Evolutionary conservation across 768 basidiomycete species (phyloP).

Genomic region (Boletus reticulatus): DNA sequence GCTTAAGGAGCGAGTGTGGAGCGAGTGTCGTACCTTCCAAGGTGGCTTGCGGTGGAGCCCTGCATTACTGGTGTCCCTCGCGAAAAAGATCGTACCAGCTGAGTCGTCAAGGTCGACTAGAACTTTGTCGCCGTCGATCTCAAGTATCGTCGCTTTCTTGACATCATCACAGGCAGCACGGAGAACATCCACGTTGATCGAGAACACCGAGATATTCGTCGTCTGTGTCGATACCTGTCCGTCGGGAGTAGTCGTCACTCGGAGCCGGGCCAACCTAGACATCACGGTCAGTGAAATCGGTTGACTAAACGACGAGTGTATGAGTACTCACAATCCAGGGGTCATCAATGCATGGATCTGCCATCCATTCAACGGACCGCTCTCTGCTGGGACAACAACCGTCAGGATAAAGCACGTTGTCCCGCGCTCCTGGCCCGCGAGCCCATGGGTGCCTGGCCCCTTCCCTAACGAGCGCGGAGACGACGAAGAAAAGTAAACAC

Average conservation of each 20-base stretch:
- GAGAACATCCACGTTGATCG: constrained; percentile 9
- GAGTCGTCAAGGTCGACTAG: neutral
- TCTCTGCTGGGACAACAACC: constrained; percentile 64
- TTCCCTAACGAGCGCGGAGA: neutral
- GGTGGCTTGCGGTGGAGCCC: neutral
- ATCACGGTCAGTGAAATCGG: neutral
- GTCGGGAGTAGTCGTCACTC: constrained; percentile 4
- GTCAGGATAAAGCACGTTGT: constrained; percentile 62
- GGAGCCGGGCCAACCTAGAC: constrained; percentile 21
- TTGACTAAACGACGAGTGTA: neutral
- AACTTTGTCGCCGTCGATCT: constrained; percentile 13
- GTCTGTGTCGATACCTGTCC: constrained; percentile 16
- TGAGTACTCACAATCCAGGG: constrained; percentile 63
- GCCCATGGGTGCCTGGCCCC: neutral
- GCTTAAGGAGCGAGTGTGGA: neutral
- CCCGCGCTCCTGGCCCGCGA: neutral
- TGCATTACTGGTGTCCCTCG: neutral
- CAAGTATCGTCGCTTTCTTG: neutral
- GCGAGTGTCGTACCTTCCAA: constrained; percentile 23
- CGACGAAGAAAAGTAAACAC: constrained; percentile 15
- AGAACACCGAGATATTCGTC: constrained; percentile 27
- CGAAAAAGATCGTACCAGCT: constrained; percentile 9
- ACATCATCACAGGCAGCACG: neutral
- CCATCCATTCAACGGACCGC: constrained; percentile 71
- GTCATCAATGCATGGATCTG: constrained; percentile 52